Evolutionary conservation across 1,139 yeast species (phyloP), one percentile per base, ranked within the genome.

Genomic region (Pichia inconspicua): DNA sequence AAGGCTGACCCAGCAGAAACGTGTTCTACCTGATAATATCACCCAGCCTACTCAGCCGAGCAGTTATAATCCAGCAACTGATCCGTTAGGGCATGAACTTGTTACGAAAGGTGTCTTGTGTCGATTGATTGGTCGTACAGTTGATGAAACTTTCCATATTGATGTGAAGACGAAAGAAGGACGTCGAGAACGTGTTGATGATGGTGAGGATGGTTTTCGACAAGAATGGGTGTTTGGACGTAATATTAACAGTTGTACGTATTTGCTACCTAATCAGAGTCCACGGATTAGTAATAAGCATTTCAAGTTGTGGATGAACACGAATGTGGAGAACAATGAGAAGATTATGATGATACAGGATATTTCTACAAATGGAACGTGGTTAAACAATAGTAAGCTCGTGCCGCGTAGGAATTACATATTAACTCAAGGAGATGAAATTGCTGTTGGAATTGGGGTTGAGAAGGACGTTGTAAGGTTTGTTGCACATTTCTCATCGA

Each of bases 351-450:
- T 87, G 77, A 72, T 84, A 43, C 84, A 77, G 58, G 95, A 84
- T 62, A 66, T 72, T 3, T 82, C 89, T 0, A 92, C 97, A 2
- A 92, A 92, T 65, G 98, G 98, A 5, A 92, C 98, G 0, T 84
- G 79, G 70, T 68, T 90, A 44, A 92, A 92, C 67, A 82, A 81
- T 30, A 75, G 75, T 42, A 73, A 89, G 44, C 66, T 90, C 22
- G 87, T 82, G 19, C 86, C 84, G 61, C 84, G 84, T n/a, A 79
- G 84, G 45, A 86, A 88, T 57, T 88, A 87, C 64, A 78, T 90
- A 58, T 66, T 92, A 41, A 82, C 83, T 41, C 96, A 88, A 59
- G 97, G 97, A 5, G 98, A 92, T 63, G 96, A 88, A 62, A 82
- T 92, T 38, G 77, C 92, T 0, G 85, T 90, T 0, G 97, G 97